Base-by-base conservation (phyloP, 768 basidiomycete species). In the Kwoniella sp. region DNA sequence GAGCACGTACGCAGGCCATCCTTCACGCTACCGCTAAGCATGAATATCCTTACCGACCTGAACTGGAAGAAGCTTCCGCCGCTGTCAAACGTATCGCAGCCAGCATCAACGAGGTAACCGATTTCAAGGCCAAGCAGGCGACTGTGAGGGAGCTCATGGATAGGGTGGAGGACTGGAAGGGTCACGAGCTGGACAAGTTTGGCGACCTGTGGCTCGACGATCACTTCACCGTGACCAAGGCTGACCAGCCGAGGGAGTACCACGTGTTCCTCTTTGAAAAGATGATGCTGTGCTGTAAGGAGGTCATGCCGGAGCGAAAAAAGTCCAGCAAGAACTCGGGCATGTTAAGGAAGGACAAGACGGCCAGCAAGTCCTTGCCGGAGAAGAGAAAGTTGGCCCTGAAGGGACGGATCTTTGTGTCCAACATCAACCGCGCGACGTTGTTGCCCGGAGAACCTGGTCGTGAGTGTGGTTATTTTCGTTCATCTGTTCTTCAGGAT, bases 211-310 rank as follows among this genome's bases (percentile, higher is more conserved):
- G 93, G 28, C 82, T 98, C 26, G 92, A 98, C 71, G 95, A 96
- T 71, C 82, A 90, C 50, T 98, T 98, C 74, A 83, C 85, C 52
- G 95, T 98, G 52, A 93, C 87, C 64, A 99, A 98, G 76, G 87
- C 86, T 42, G 91, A 92, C 53, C 87, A 91, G 65, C 91, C 96
- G 73, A 83, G 95, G 63, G 95, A 99, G 74, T 98, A 98, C 67
- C 90, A 93, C 63, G 92, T 99, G 52, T 99, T 96, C 80, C 79
- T 99, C 29, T 99, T 99, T 62, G 92, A 98, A 77, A 90, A 90
- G 78, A 99, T 99, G 75, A 90, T 99, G 60, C 81, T 98, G 19
- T 99, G 95, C 76, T 98, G 95, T 80, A 98, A 98, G 74, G 95
- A 98, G 73, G 85, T 86, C 5, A 69, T 79, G 14, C 79, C 79